Percentiles rank a stretch among this genome's conserved stretches.
These are phyloP conservation scores for Talaromyces sp. DNA, from an alignment of 2,329 filamentous ascomycete species.

Conservation along the genomic window DNA sequence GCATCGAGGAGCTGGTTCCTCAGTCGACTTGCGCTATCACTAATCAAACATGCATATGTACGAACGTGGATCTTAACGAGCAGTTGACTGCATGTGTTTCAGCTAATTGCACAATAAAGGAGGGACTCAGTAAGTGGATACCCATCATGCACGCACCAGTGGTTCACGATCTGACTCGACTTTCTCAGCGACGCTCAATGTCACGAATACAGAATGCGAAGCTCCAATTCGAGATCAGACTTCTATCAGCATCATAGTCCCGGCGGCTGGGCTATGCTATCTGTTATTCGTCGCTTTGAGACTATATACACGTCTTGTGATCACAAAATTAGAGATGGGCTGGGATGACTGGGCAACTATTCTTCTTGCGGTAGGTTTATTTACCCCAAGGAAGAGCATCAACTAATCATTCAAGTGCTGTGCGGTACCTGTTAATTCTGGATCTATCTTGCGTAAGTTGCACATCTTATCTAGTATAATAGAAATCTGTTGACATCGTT, in stretches of 20 bases:
- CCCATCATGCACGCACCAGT: neutral
- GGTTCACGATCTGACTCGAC: neutral
- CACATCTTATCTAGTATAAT: neutral
- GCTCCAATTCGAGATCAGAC: slow-evolving; percentile 3
- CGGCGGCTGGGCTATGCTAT: slow-evolving; percentile 1
- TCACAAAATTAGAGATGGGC: slow-evolving; percentile 2
- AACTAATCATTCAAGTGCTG: neutral
- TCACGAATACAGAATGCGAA: slow-evolving; percentile 6
- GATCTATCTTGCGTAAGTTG: neutral
- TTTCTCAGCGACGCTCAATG: slow-evolving; percentile 1
- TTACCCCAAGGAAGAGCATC: neutral
- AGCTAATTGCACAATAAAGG: neutral
- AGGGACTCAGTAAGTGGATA: neutral
- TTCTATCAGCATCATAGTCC: slow-evolving; percentile 4
- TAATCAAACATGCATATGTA: slow-evolving; percentile 10
- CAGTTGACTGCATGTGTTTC: neutral
- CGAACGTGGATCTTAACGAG: neutral
- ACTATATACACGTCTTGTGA: slow-evolving; percentile 5
- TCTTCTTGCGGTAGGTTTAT: slow-evolving; percentile 1
- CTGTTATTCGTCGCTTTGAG: slow-evolving; percentile 5
- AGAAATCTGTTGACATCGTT: neutral
- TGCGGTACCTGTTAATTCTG: neutral
- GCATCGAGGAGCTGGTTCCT: slow-evolving; percentile 3
- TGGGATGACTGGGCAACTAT: slow-evolving; percentile 8
- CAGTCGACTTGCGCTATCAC: slow-evolving; percentile 5